Conservation (phyloP, 495 filamentous ascomycete genomes). For the Sabuloglossum arenarium region DNA sequence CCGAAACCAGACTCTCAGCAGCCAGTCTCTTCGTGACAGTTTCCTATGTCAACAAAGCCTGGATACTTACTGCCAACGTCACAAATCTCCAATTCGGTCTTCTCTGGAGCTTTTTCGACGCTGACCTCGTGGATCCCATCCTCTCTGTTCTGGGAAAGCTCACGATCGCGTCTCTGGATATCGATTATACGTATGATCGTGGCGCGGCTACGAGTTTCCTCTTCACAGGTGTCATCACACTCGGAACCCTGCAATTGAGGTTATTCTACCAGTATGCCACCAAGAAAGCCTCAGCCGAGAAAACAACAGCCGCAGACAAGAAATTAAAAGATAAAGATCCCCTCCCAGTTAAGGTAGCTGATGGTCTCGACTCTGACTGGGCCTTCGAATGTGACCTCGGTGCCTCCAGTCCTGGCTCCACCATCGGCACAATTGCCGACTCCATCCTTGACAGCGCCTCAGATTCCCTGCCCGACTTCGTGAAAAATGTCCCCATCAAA, state of each 20-base stretch:
- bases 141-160: constrained; percentile 7
- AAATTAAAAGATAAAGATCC: constrained; percentile 8
- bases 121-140: background rate
- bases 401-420: background rate
- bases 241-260: constrained; percentile 10
- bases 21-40: too few relatives aligned
- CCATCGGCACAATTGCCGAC: background rate
- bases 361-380: background rate
- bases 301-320: background rate
- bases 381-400: background rate
- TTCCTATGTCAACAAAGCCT: too few relatives aligned
- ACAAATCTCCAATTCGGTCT: background rate
- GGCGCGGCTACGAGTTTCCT: constrained; percentile 3
- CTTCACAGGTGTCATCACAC: constrained; percentile 7
- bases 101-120: background rate
- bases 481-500: background rate
- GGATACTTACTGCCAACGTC: background rate
- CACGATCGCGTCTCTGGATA: constrained; percentile 2
- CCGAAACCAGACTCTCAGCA: too few relatives aligned
- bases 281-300: background rate
- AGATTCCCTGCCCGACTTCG: background rate
- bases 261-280: constrained; percentile 5
- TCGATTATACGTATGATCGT: constrained; percentile 10
- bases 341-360: constrained; percentile 3
- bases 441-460: background rate